Evolutionary conservation across 164 flowering plant species (phyloP).

Genomic region (Nymphaea thermarum): DNA sequence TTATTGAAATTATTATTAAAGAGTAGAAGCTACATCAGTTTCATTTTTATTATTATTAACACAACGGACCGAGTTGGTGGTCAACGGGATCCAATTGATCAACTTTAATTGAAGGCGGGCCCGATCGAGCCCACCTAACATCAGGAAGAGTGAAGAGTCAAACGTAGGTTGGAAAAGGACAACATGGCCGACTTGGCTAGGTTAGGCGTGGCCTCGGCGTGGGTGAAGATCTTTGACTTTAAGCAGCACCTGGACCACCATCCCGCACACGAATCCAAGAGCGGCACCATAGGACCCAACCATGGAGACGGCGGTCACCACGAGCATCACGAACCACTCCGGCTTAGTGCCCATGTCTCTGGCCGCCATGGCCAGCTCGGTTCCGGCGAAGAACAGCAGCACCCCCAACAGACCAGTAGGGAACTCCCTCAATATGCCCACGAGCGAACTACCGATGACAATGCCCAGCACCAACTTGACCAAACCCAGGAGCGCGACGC

Average conservation of each 20-base stretch:
- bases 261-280: constrained; percentile 54
- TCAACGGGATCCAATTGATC: no score
- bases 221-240: constrained; percentile 1
- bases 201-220: background rate
- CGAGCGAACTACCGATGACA: constrained; percentile 54
- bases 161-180: no score
- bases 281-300: constrained; percentile 64
- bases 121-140: no score
- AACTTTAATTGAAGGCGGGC: no score
- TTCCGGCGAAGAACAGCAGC: constrained; percentile 70
- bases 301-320: constrained; percentile 47
- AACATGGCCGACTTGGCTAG: no score
- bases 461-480: constrained; percentile 59
- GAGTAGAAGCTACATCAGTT: no score
- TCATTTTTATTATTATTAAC: no score
- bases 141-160: no score
- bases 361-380: constrained; percentile 68
- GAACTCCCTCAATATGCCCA: constrained; percentile 42
- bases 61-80: no score
- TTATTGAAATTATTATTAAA: no score
- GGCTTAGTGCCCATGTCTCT: constrained; percentile 55
- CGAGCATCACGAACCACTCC: constrained; percentile 54
- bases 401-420: constrained; percentile 81
- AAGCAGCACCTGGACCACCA: constrained; percentile 20
- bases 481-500: constrained; percentile 61